Conservation (phyloP, 805 yeast genomes). For the Saturnispora dispora region DNA sequence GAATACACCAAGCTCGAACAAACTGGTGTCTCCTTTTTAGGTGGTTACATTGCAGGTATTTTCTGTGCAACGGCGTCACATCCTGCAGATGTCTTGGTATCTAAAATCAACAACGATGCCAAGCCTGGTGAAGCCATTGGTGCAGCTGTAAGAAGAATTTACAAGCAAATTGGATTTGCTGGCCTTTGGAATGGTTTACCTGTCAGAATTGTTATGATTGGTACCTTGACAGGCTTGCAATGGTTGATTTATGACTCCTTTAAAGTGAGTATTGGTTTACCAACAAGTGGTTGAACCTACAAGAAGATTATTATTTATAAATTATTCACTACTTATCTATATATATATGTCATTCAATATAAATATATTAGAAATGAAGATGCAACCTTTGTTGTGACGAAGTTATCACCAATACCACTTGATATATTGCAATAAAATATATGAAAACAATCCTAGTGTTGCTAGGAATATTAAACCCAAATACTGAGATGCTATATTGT, state of each 20-base stretch:
- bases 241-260: constrained; percentile 96
- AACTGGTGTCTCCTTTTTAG: constrained; percentile 89
- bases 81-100: constrained; percentile 99
- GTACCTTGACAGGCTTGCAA: constrained; percentile 94
- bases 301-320: neutral
- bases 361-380: neutral
- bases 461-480: constrained; percentile 11
- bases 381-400: neutral
- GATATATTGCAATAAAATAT: constrained; percentile 23
- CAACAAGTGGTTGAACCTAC: constrained; percentile 64
- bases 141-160: constrained; percentile 64
- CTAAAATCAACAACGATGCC: constrained; percentile 75
- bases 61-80: constrained; percentile 93
- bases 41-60: constrained; percentile 97
- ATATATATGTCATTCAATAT: neutral
- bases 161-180: constrained; percentile 70
- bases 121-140: constrained; percentile 56
- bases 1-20: constrained; percentile 69
- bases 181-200: constrained; percentile 96
- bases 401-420: constrained; percentile 13
- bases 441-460: constrained; percentile 21
- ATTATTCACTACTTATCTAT: neutral
- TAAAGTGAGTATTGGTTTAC: constrained; percentile 89
- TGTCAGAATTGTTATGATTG: constrained; percentile 93
- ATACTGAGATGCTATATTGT: neutral